These are phyloP conservation scores for Fusarium papillatum DNA, from an alignment of 2,329 filamentous ascomycete species.

Conservation along the genomic window DNA sequence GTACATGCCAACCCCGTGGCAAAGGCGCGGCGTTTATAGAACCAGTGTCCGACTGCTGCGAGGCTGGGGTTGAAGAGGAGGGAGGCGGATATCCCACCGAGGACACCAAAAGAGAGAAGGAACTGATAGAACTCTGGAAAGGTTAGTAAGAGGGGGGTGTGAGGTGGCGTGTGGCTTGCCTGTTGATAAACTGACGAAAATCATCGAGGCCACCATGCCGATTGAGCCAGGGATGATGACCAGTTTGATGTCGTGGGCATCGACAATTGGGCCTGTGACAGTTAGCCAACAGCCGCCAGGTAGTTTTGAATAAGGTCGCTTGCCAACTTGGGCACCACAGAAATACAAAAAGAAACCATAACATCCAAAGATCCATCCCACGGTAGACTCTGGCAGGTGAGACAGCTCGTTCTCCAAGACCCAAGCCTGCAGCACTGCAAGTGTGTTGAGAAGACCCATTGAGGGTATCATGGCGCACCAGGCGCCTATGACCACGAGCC, in stretches of 20 bases:
- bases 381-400: conserved; percentile 67
- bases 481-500: conserved; percentile 79
- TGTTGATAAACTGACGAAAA: conserved; percentile 72
- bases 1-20: conserved; percentile 79
- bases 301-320: background rate
- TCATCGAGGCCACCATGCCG: conserved; percentile 65
- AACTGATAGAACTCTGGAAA: conserved; percentile 75
- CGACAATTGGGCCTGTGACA: conserved; percentile 70
- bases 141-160: background rate
- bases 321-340: conserved; percentile 75
- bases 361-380: conserved; percentile 81
- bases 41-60: conserved; percentile 77
- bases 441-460: conserved; percentile 76
- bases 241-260: conserved; percentile 72
- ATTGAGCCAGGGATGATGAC: conserved; percentile 71
- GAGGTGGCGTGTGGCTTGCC: conserved; percentile 41
- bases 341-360: conserved; percentile 81
- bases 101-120: conserved; percentile 75
- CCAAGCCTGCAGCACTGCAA: conserved; percentile 78
- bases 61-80: conserved; percentile 79
- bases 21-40: conserved; percentile 72
- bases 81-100: conserved; percentile 75
- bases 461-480: conserved; percentile 75
- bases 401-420: conserved; percentile 73
- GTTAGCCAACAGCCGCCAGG: background rate